Conservation (phyloP, 306 rosid species). For the Amphicarpaea edgeworthii region DNA sequence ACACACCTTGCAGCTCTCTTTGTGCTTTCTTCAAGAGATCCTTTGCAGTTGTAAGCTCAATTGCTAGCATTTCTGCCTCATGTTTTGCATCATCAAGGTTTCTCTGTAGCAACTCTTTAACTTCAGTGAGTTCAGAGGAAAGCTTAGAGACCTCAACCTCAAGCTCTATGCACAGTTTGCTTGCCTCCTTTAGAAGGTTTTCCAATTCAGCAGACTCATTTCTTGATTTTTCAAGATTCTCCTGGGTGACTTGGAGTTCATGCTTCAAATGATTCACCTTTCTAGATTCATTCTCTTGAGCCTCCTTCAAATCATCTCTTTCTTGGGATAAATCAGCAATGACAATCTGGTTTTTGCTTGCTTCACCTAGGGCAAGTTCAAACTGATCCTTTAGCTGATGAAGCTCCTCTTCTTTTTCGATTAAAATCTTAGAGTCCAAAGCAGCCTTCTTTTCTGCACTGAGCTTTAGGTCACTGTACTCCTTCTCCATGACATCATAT, state of each 20-base stretch:
- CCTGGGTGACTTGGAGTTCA: slow-evolving; percentile 60
- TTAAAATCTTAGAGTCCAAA: slow-evolving; percentile 63
- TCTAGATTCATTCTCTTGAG: slow-evolving; percentile 58
- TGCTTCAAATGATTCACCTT: slow-evolving; percentile 57
- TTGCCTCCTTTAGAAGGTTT: slow-evolving; percentile 58
- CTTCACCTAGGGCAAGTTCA: slow-evolving; percentile 54
- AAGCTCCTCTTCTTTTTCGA: slow-evolving; percentile 71
- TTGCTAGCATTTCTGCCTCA: slow-evolving; percentile 52
- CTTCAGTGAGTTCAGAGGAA: slow-evolving; percentile 67
- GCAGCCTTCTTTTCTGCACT: slow-evolving; percentile 66
- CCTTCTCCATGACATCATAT: slow-evolving; percentile 52
- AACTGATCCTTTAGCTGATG: slow-evolving; percentile 62
- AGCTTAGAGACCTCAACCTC: slow-evolving; percentile 63
- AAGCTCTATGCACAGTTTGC: slow-evolving; percentile 52
- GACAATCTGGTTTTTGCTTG: slow-evolving; percentile 48
- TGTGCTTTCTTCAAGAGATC: slow-evolving; percentile 62
- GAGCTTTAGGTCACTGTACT: slow-evolving; percentile 62
- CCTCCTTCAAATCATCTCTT: slow-evolving; percentile 59
- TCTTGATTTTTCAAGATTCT: slow-evolving; percentile 70
- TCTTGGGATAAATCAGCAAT: slow-evolving; percentile 66
- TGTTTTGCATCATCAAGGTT: slow-evolving; percentile 64
- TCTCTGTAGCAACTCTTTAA: slow-evolving; percentile 62
- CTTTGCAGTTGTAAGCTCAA: slow-evolving; percentile 64
- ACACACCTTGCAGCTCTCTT: slow-evolving; percentile 58
- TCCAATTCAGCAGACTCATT: slow-evolving; percentile 62